Evolutionary conservation across 78 protist species (phyloP).

Genomic region (Dictyostelium citrinum): DNA sequence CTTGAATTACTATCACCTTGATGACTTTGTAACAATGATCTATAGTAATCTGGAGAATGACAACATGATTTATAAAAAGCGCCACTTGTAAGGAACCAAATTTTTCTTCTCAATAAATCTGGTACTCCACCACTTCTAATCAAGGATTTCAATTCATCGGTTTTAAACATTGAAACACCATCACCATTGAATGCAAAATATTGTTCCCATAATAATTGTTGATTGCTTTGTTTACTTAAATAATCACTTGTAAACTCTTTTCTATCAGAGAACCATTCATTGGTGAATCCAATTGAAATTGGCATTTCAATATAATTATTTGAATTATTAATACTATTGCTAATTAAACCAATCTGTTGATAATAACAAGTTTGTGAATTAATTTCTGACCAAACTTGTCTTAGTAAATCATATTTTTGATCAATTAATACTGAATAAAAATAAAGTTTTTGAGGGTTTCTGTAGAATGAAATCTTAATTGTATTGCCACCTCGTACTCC

Average conservation of each 20-base stretch:
- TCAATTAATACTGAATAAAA: constrained; percentile 13
- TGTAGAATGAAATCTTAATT: background rate
- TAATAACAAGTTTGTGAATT: too few species aligned
- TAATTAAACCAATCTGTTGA: background rate
- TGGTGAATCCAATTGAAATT: constrained; percentile 12
- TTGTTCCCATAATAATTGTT: constrained; percentile 25
- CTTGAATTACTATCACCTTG: constrained; percentile 29
- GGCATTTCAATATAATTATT: background rate
- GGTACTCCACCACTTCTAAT: constrained; percentile 27
- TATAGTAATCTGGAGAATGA: constrained; percentile 18
- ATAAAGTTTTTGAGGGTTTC: constrained; percentile 15
- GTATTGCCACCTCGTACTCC: background rate
- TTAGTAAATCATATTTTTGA: constrained; percentile 15
- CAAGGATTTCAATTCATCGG: constrained; percentile 35
- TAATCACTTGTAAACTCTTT: constrained; percentile 10
- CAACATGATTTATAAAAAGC: constrained; percentile 52
- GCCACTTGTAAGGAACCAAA: constrained; percentile 65
- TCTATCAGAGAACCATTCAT: background rate
- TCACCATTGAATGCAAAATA: constrained; percentile 50
- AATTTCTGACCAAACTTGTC: constrained; percentile 29
- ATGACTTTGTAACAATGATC: background rate
- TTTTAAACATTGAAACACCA: constrained; percentile 44
- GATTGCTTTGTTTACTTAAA: background rate
- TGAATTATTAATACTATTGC: background rate
- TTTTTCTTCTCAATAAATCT: constrained; percentile 1